These are phyloP conservation scores for Verruconis gallopava DNA, from an alignment of 2,329 filamentous ascomycete genomes.

Conservation along the genomic window DNA sequence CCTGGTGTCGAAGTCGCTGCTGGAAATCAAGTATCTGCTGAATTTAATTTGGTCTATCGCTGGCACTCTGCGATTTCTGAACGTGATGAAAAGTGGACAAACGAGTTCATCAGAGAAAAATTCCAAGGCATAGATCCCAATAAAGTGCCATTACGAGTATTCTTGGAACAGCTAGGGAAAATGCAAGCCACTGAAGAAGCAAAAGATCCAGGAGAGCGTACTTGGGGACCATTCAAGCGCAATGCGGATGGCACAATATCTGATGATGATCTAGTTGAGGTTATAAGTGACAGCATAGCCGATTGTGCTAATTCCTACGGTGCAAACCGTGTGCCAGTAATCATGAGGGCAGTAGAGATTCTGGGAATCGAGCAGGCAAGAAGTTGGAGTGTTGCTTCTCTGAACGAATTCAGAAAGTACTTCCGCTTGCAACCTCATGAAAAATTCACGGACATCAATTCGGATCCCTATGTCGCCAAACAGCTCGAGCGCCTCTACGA, in stretches of 20 bases:
- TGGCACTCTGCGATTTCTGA: constrained; percentile 73
- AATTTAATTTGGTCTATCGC: constrained; percentile 80
- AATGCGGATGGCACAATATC: constrained; percentile 54
- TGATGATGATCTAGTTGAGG: constrained; percentile 64
- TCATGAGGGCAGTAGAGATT: constrained; percentile 65
- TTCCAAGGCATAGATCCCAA: constrained; percentile 17
- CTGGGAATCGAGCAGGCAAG: constrained; percentile 67
- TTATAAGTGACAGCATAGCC: constrained; percentile 56
- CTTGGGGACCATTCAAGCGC: constrained; percentile 54
- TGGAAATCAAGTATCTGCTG: constrained; percentile 72
- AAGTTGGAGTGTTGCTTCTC: constrained; percentile 61
- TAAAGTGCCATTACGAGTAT: constrained; percentile 29
- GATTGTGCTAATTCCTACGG: constrained; percentile 53
- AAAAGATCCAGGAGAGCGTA: constrained; percentile 52
- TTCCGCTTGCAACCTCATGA: constrained; percentile 65
- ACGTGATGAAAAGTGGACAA: constrained; percentile 69
- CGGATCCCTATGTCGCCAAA: constrained; percentile 56
- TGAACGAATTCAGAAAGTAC: constrained; percentile 79
- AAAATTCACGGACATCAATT: constrained; percentile 74
- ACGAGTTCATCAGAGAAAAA: constrained; percentile 35
- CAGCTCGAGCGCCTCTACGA: constrained; percentile 49
- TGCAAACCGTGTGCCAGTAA: constrained; percentile 56
- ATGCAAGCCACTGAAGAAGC: constrained; percentile 38
- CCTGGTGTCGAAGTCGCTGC: constrained; percentile 54
- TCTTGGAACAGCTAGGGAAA: constrained; percentile 15